Conservation (phyloP, 805 yeast genomes). For the Naumovozyma baii region DNA sequence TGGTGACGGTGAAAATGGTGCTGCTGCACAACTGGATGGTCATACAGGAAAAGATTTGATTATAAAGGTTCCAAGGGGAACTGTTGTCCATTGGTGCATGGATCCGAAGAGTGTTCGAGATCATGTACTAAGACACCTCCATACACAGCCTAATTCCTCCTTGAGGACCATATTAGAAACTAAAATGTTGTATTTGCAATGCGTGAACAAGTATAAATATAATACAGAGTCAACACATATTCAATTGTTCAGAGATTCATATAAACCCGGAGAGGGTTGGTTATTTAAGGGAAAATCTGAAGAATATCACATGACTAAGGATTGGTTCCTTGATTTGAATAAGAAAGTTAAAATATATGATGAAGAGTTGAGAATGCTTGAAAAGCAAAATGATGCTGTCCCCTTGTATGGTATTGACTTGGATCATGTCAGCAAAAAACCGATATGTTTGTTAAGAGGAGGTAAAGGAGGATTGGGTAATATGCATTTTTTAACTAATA, state of each 20-base stretch:
- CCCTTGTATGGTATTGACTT: conserved; percentile 81
- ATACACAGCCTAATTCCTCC: conserved; percentile 11
- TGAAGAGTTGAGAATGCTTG: conserved; percentile 44
- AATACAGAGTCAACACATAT: conserved; percentile 34
- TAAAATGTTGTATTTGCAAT: conserved; percentile 24
- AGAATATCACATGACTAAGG: conserved; percentile 54
- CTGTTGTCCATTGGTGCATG: conserved; percentile 77
- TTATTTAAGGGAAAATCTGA: conserved; percentile 68
- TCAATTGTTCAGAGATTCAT: conserved; percentile 57
- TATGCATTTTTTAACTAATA: conserved; percentile 81
- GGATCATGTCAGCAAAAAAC: conserved; percentile 48
- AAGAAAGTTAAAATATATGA: conserved; percentile 60
- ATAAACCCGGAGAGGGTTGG: conserved; percentile 78
- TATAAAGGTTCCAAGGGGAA: conserved; percentile 86
- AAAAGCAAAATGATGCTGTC: conserved; percentile 53
- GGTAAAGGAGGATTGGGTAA: conserved; percentile 95
- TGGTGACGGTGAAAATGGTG: conserved; percentile 61
- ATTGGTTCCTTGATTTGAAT: conserved; percentile 57
- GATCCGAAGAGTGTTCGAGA: conserved; percentile 45
- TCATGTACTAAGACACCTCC: conserved; percentile 13
- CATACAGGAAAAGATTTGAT: conserved; percentile 68
- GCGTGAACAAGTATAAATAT: conserved; percentile 26
- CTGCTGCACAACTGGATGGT: conserved; percentile 77
- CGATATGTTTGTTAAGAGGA: conserved; percentile 65
- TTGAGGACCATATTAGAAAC: conserved; percentile 17